Conservation (phyloP, 768 basidiomycete species). For the Amanita exitialis region DNA sequence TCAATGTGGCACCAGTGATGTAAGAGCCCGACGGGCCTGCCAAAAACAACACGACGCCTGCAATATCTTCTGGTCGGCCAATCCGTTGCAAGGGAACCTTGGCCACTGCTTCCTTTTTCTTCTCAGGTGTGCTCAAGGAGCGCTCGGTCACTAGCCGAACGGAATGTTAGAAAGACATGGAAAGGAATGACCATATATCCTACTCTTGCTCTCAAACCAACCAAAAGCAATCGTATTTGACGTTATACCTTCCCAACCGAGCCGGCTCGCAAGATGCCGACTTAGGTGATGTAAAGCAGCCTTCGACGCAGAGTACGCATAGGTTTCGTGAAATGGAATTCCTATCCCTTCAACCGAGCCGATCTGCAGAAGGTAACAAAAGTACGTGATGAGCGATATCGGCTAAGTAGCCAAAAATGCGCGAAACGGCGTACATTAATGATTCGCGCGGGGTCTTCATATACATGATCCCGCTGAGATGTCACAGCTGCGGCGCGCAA, state of each 20-base stretch:
- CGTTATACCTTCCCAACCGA: slow-evolving; percentile 47
- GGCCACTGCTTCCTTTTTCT: slow-evolving; percentile 25
- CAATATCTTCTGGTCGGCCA: slow-evolving; percentile 56
- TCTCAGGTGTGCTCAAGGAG: slow-evolving; percentile 34
- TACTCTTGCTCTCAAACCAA: slow-evolving; percentile 33
- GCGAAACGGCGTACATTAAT: slow-evolving; percentile 34
- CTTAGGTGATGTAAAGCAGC: slow-evolving; percentile 51
- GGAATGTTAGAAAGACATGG: neutral
- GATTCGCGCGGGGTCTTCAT: slow-evolving; percentile 41
- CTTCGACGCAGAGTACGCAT: slow-evolving; percentile 59
- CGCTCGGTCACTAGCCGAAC: slow-evolving; percentile 38
- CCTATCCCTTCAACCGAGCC: slow-evolving; percentile 50
- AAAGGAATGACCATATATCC: slow-evolving; percentile 1
- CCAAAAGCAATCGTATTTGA: slow-evolving; percentile 59
- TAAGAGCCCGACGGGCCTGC: slow-evolving; percentile 50
- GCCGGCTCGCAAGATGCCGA: slow-evolving; percentile 42
- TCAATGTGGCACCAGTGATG: slow-evolving; percentile 54
- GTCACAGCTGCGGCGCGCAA: slow-evolving; percentile 35
- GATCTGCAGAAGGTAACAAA: slow-evolving; percentile 27
- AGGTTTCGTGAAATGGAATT: slow-evolving; percentile 50
- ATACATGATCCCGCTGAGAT: slow-evolving; percentile 22
- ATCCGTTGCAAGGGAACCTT: slow-evolving; percentile 39
- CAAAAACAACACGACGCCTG: slow-evolving; percentile 52
- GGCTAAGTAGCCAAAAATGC: neutral
- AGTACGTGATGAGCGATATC: neutral